Percentiles rank a stretch among this genome's conserved stretches.
Evolutionary conservation across 306 rosid species (phyloP).

Genomic region (Potentilla sterilis): DNA sequence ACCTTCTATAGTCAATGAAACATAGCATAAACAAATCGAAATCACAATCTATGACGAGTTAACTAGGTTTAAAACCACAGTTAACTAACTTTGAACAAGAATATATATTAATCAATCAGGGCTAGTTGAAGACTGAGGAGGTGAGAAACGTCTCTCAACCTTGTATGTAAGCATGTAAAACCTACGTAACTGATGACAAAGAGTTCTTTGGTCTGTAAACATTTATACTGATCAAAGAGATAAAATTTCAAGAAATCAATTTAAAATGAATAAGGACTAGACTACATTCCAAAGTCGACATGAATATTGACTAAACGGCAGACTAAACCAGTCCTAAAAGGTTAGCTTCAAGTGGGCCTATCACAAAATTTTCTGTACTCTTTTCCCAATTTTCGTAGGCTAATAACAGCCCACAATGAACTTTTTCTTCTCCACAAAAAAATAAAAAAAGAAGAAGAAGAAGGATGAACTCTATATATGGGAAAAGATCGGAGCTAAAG

Average conservation of each 20-base stretch:
- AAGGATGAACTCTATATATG: neutral
- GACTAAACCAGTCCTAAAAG: neutral
- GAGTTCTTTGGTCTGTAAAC: neutral
- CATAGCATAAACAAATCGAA: neutral
- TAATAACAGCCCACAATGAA: neutral
- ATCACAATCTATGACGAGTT: neutral
- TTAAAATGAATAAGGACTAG: neutral
- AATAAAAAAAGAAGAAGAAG: too few relatives aligned
- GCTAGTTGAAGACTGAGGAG: neutral
- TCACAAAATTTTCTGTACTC: neutral
- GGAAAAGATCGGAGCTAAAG: too few relatives aligned
- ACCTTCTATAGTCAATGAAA: neutral
- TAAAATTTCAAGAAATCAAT: neutral
- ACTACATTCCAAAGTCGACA: neutral
- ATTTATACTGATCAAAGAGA: neutral
- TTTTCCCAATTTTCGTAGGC: neutral
- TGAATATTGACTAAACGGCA: neutral
- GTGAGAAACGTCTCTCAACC: neutral
- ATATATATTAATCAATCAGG: neutral
- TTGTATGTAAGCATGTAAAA: neutral
- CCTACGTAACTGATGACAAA: neutral
- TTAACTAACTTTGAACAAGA: neutral
- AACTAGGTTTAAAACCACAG: neutral
- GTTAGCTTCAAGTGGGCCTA: neutral
- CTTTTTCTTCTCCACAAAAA: neutral